These are phyloP conservation scores for Diaporthe caulivora DNA, from an alignment of 2,329 filamentous ascomycete genomes.

Conservation along the genomic window DNA sequence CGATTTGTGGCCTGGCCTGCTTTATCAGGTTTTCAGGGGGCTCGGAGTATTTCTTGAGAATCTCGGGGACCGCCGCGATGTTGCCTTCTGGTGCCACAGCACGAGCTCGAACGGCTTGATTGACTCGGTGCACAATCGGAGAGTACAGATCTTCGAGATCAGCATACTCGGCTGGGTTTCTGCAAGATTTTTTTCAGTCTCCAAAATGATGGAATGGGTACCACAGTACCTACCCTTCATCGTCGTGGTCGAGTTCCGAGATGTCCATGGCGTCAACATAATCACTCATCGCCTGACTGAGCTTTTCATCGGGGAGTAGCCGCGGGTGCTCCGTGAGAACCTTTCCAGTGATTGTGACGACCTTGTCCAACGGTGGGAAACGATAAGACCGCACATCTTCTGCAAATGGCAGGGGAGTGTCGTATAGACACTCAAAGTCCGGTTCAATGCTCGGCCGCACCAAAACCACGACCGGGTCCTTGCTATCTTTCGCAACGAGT, in stretches of 20 bases:
- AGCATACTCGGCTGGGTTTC: constrained; percentile 74
- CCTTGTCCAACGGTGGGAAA: constrained; percentile 89
- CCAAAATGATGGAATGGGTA: too few species aligned
- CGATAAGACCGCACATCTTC: constrained; percentile 93
- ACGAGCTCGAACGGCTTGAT: constrained; percentile 85
- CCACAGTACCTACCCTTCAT: constrained; percentile 72
- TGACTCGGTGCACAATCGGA: constrained; percentile 88
- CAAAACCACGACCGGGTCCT: constrained; percentile 81
- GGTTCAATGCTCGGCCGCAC: constrained; percentile 84
- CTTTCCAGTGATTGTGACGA: constrained; percentile 88
- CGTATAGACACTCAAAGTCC: constrained; percentile 87
- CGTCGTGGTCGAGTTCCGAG: constrained; percentile 76
- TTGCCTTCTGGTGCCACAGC: constrained; percentile 79
- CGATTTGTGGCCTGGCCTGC: constrained; percentile 68
- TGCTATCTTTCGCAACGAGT: constrained; percentile 85
- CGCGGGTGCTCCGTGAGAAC: constrained; percentile 80
- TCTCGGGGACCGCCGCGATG: constrained; percentile 71
- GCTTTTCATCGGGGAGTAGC: constrained; percentile 80
- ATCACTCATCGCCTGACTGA: constrained; percentile 86
- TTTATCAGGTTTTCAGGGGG: constrained; percentile 77
- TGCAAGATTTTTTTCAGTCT: neutral
- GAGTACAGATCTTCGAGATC: constrained; percentile 86
- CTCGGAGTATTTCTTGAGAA: constrained; percentile 78
- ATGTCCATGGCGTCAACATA: constrained; percentile 97
- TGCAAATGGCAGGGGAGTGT: constrained; percentile 90